phyloP scores from a whole-genome alignment of 257 asterid genomes.

The Fraxinus excelsior region DNA sequence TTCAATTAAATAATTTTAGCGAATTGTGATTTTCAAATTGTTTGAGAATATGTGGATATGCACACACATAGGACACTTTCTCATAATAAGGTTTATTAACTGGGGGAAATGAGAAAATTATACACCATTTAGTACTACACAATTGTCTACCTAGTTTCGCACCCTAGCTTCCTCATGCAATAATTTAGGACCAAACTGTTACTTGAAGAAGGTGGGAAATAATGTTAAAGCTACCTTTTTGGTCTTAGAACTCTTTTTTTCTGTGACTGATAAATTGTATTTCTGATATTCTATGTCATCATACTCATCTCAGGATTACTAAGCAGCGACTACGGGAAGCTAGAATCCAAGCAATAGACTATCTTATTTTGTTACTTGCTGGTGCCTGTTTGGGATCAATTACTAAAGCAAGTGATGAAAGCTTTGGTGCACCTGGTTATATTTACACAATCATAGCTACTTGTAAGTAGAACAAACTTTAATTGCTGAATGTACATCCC shows the following conservation, averaged over 20 bases:
- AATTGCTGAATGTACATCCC: neutral
- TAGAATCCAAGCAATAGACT: conserved; percentile 74
- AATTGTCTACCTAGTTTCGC: neutral
- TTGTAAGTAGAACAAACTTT: conserved; percentile 54
- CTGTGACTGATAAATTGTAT: neutral
- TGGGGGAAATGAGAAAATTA: neutral
- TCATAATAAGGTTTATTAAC: neutral
- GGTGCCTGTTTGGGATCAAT: conserved; percentile 91
- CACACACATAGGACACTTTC: neutral
- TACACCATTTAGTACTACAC: neutral
- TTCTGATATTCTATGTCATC: conserved; percentile 17
- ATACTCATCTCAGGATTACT: conserved; percentile 53
- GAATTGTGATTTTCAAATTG: neutral
- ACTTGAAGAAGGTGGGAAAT: neutral
- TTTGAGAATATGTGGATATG: neutral
- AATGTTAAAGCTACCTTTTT: neutral
- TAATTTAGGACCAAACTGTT: neutral
- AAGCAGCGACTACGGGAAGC: conserved; percentile 92
- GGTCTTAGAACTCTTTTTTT: neutral
- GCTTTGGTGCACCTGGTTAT: conserved; percentile 84
- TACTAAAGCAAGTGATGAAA: conserved; percentile 69
- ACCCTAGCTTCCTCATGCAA: neutral
- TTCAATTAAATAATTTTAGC: neutral
- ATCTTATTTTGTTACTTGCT: conserved; percentile 80
- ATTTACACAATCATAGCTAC: conserved; percentile 86